These are phyloP conservation scores for Calophaca sinica DNA, from an alignment of 306 rosid species.

Conservation along the genomic window DNA sequence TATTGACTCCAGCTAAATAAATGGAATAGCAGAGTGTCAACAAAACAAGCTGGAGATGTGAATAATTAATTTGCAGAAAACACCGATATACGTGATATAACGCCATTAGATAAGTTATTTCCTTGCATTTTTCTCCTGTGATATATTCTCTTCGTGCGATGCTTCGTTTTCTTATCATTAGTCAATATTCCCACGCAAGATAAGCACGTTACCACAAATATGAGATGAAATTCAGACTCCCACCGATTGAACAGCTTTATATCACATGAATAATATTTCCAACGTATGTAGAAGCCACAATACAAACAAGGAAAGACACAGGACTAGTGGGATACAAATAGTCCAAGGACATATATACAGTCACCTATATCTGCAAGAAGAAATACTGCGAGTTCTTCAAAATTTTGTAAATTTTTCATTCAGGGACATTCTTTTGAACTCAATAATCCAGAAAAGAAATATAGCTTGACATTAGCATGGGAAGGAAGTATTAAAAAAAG, in stretches of 20 bases:
- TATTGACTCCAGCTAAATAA: constrained; percentile 46
- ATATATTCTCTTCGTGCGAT: constrained; percentile 19
- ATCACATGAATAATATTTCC: constrained; percentile 35
- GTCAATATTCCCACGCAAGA: constrained; percentile 34
- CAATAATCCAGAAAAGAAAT: constrained; percentile 28
- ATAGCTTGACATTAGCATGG: constrained; percentile 20
- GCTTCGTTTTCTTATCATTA: constrained; percentile 26
- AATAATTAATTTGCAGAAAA: constrained; percentile 31
- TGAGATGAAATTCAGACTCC: constrained; percentile 17
- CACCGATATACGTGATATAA: constrained; percentile 31
- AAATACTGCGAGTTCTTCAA: constrained; percentile 31
- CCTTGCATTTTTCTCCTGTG: constrained; percentile 33
- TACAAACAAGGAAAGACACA: constrained; percentile 41
- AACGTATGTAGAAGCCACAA: constrained; percentile 30
- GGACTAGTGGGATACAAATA: constrained; percentile 39
- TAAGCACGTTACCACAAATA: constrained; percentile 38
- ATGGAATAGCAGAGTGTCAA: constrained; percentile 36
- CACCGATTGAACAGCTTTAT: constrained; percentile 35
- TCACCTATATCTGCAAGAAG: constrained; percentile 47
- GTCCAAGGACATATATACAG: constrained; percentile 44
- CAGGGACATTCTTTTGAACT: constrained; percentile 24
- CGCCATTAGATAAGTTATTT: constrained; percentile 28
- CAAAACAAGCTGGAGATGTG: constrained; percentile 26
- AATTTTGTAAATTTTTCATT: constrained; percentile 23
- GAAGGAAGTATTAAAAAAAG: constrained; percentile 6